Base-by-base conservation (phyloP, 371 early-diverging fungal species). In the Chytridiales sp. region DNA sequence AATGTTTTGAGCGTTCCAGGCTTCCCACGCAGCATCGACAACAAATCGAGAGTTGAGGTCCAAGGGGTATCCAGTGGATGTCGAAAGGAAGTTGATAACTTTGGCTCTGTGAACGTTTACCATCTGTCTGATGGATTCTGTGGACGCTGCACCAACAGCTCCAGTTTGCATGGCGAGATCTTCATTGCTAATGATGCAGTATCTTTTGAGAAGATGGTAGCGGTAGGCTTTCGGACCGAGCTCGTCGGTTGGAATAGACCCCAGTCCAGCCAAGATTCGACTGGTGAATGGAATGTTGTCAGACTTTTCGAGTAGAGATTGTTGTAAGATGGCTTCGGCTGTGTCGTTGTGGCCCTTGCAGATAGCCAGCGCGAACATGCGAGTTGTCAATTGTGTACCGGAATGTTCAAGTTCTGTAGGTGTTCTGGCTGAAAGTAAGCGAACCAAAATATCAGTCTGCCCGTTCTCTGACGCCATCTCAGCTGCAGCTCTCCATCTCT, bases 231-330 rank as follows among this genome's bases (percentile, higher is more conserved):
- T 40, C 19, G 40, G 19, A 40, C 15, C 17, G 40, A 40, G 19
- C 15, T 40, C 22, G 31, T n/a, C 47, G 27, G 47, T 22, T 24
- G 30, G 4, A 6, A 35, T 13, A 19, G 47, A 31, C 32, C 57
- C 57, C n/a, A 57, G 11, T 17, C 57, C 57, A 13, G 57, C 57
- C 5, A 57, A 26, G 47, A 57, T 57, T n/a, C n/a, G n/a, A n/a
- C n/a, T n/a, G n/a, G n/a, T n/a, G n/a, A n/a, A n/a, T n/a, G n/a
- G n/a, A n/a, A n/a, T n/a, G n/a, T n/a, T n/a, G n/a, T n/a, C 57
- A 5, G 32, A 32, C 19, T 57, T 47, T 26, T 57, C 57, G 11
- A 26, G 26, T 8, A 36, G 47, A 2, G 47, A 34, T 8, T 31
- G 9, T n/a, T 31, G 13, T 19, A 57, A 32, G 17, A 57, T 13